phyloP scores from a whole-genome alignment of 495 filamentous ascomycete species.

The Elasticomyces elasticus region DNA sequence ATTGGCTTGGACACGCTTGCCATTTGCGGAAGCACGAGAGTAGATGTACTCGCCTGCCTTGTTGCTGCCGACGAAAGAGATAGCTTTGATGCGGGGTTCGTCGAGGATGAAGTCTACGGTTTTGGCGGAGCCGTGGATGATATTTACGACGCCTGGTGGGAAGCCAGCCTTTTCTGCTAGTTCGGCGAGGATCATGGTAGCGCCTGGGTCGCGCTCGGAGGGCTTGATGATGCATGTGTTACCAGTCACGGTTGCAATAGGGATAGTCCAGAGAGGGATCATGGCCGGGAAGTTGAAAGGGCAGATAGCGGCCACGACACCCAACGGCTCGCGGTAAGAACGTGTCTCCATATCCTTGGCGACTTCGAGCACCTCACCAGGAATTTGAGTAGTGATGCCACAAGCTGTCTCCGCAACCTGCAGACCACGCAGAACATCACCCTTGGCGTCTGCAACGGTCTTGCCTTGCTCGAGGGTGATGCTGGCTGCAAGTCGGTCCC shows the following conservation, averaged over 20 bases:
- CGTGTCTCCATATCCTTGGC: slow-evolving; percentile 99
- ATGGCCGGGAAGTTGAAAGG: slow-evolving; percentile 99
- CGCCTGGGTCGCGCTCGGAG: slow-evolving; percentile 95
- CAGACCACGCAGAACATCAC: slow-evolving; percentile 87
- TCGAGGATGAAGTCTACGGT: slow-evolving; percentile 98
- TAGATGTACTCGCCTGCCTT: slow-evolving; percentile 97
- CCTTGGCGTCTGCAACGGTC: slow-evolving; percentile 90
- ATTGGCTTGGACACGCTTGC: slow-evolving; percentile 93
- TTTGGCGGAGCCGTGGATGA: slow-evolving; percentile 81
- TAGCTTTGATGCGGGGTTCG: slow-evolving; percentile 92
- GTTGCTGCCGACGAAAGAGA: slow-evolving; percentile 95
- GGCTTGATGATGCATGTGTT: slow-evolving; percentile 95
- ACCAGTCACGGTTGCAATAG: slow-evolving; percentile 85
- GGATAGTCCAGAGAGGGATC: slow-evolving; percentile 97
- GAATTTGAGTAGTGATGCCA: slow-evolving; percentile 85
- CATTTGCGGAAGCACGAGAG: slow-evolving; percentile 78
- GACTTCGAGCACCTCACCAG: slow-evolving; percentile 91
- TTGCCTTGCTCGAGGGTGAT: slow-evolving; percentile 99
- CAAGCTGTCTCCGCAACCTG: slow-evolving; percentile 97
- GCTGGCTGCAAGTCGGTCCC: slow-evolving; percentile 88
- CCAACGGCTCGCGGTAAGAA: slow-evolving; percentile 83
- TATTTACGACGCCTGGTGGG: slow-evolving; percentile 86
- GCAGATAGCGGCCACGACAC: slow-evolving; percentile 93
- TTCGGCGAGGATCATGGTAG: slow-evolving; percentile 95
- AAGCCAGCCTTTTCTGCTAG: slow-evolving; percentile 85